Conservation (phyloP, 2,329 filamentous ascomycete species). For the Phialophora expanda region DNA sequence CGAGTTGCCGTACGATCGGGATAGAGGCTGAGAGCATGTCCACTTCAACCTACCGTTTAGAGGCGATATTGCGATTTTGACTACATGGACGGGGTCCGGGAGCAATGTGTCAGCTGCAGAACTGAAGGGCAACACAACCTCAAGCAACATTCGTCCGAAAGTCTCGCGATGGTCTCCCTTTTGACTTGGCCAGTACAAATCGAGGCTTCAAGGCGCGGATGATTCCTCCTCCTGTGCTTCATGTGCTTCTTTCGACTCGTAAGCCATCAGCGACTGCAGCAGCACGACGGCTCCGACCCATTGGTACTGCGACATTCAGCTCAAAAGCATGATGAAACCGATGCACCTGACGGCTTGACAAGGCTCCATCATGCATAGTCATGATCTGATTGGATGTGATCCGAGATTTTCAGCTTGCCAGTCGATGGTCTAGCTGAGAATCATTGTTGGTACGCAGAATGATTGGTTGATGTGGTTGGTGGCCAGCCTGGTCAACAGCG, state of each 20-base stretch:
- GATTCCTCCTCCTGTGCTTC: not conserved
- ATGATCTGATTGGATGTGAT: constrained; percentile 23
- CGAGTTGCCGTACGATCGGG: not conserved
- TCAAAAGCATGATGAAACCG: not conserved
- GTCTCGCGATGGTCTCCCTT: constrained; percentile 4
- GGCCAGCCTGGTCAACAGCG: constrained; percentile 3
- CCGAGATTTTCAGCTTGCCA: constrained; percentile 24
- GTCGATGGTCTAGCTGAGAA: not conserved
- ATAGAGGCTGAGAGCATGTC: constrained; percentile 4
- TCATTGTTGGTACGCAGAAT: constrained; percentile 6
- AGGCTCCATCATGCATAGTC: constrained; percentile 32
- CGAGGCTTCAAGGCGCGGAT: not conserved
- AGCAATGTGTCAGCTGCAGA: constrained; percentile 11
- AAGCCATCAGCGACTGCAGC: not conserved
- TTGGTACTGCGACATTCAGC: constrained; percentile 10
- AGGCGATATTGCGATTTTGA: not conserved
- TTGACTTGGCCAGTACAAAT: constrained; percentile 1
- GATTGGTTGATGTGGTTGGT: constrained; percentile 10
- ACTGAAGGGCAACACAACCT: not conserved
- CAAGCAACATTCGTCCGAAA: constrained; percentile 1
- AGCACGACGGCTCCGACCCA: not conserved
- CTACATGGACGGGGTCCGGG: not conserved
- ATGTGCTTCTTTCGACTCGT: not conserved
- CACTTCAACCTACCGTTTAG: not conserved
- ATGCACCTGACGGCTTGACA: constrained; percentile 8